Evolutionary conservation across 768 basidiomycete species (phyloP).

Genomic region (Porphyrellus cyaneotinctus): DNA sequence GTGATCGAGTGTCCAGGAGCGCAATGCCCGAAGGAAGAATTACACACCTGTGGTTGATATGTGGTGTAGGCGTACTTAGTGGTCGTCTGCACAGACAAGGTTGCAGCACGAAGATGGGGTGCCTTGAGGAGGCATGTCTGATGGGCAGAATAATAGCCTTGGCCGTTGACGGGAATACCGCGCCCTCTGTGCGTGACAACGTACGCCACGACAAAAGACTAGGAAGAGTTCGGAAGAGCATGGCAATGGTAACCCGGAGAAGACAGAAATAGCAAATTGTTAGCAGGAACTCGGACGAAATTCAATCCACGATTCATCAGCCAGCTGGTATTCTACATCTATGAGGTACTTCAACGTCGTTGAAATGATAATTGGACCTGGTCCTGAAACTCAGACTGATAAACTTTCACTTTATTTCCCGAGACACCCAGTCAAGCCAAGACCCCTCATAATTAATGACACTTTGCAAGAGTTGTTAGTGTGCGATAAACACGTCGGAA

Average conservation of each 20-base stretch:
- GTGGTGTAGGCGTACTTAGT: conserved; percentile 53
- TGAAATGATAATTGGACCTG: neutral
- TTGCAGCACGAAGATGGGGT: neutral
- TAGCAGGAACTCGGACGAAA: too few species aligned
- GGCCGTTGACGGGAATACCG: conserved; percentile 4
- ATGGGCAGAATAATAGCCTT: neutral
- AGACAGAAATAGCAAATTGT: neutral
- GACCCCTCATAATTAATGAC: conserved; percentile 79
- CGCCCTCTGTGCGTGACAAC: neutral
- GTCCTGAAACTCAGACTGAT: conserved; percentile 1
- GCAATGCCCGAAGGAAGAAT: neutral
- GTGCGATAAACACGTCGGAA: neutral
- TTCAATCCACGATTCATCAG: neutral
- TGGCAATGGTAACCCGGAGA: neutral
- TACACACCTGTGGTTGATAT: conserved; percentile 50
- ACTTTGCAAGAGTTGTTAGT: conserved; percentile 28
- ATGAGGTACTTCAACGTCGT: conserved; percentile 4
- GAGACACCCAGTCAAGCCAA: conserved; percentile 80
- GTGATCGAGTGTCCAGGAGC: neutral
- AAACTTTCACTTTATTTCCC: conserved; percentile 41
- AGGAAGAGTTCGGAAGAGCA: conserved; percentile 20
- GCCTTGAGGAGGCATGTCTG: neutral
- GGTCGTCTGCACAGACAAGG: conserved; percentile 16
- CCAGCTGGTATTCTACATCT: neutral
- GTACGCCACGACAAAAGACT: conserved; percentile 10